Base-by-base conservation (phyloP, 768 basidiomycete genomes). In the Lanmaoa rubissima region DNA sequence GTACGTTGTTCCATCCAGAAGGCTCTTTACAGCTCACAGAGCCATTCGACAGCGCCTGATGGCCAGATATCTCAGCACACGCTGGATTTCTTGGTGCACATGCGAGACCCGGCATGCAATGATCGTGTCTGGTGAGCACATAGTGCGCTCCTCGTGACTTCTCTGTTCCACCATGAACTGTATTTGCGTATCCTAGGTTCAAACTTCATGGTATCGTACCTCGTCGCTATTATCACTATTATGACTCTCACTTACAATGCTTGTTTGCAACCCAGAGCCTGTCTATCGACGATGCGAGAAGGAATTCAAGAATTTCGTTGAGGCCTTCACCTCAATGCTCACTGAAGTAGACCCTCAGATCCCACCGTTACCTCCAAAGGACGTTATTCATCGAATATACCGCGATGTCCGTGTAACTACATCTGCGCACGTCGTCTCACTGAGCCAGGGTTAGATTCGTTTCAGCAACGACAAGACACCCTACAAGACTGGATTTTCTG, bases 381-480 rank as follows among this genome's bases (percentile, higher is more conserved):
- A 99, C 63, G 81, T 96, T 24, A 85, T 91, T 53, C 92, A 98
- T 70, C 79, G 96, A 16, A 94, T 98, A 40, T 96, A 97, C 68
- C 86, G 95, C 44, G 96, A 98, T 69, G 91, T 90, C 19, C 32
- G 61, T 48, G 38, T 43, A 17, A 26, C 10, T 24, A 1, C 26
- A 26, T 48, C 35, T 19, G 10, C 44, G 34, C 55, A 31, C 13
- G 9, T 26, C 28, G n/a, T 55, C 53, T 61, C 35, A 42, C 49
- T 61, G 48, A 63, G 16, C 21, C 3, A 31, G 9, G 8, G 36
- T 36, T 44, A 93, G 90, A 71, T 96, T 24, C 83, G 94, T 14
- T 97, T 96, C 73, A 92, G 90, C 67, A 92, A 92, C 54, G 90
- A 94, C 69, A 95, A 94, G 75, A 99, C 96, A 5, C 96, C 96